These are phyloP conservation scores for Cyberlindnera suaveolens DNA, from an alignment of 805 yeast genomes.

Conservation along the genomic window DNA sequence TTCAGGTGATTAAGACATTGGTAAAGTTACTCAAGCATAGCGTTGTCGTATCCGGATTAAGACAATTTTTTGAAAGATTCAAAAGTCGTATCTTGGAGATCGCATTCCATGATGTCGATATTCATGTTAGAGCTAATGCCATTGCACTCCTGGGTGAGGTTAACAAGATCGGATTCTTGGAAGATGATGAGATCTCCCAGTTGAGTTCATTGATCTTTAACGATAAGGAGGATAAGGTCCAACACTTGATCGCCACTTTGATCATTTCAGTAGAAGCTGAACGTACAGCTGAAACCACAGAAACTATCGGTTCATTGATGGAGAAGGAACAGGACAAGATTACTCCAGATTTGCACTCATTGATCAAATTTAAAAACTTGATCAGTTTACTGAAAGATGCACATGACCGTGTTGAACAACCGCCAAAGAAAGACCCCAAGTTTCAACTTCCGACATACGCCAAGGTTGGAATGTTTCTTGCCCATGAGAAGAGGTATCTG, in stretches of 20 bases:
- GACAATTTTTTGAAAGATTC: slow-evolving; percentile 75
- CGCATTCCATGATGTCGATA: slow-evolving; percentile 48
- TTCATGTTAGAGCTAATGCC: slow-evolving; percentile 45
- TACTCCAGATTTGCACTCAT: slow-evolving; percentile 23
- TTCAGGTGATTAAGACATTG: slow-evolving; percentile 55
- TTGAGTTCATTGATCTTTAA: slow-evolving; percentile 39
- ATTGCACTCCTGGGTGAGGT: slow-evolving; percentile 50
- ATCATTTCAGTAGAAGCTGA: slow-evolving; percentile 39
- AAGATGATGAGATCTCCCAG: slow-evolving; percentile 44
- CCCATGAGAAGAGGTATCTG: slow-evolving; percentile 11
- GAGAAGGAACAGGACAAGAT: slow-evolving; percentile 18
- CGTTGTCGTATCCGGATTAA: slow-evolving; percentile 51
- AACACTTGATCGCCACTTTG: slow-evolving; percentile 50
- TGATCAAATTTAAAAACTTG: slow-evolving; percentile 25
- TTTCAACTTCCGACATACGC: slow-evolving; percentile 9
- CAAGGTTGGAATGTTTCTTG: slow-evolving; percentile 28
- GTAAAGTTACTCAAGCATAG: slow-evolving; percentile 40
- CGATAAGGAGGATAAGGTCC: slow-evolving; percentile 23
- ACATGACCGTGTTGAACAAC: slow-evolving; percentile 3
- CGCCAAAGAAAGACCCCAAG: slow-evolving; percentile 4
- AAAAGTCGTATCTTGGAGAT: slow-evolving; percentile 61
- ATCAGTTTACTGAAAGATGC: slow-evolving; percentile 27
- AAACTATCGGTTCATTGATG: slow-evolving; percentile 28
- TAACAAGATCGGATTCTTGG: slow-evolving; percentile 55
- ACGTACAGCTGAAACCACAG: slow-evolving; percentile 30